These are phyloP conservation scores for Physcomitrium patens DNA, from an alignment of 225 moss, liverwort and hornwort species.

Conservation along the genomic window DNA sequence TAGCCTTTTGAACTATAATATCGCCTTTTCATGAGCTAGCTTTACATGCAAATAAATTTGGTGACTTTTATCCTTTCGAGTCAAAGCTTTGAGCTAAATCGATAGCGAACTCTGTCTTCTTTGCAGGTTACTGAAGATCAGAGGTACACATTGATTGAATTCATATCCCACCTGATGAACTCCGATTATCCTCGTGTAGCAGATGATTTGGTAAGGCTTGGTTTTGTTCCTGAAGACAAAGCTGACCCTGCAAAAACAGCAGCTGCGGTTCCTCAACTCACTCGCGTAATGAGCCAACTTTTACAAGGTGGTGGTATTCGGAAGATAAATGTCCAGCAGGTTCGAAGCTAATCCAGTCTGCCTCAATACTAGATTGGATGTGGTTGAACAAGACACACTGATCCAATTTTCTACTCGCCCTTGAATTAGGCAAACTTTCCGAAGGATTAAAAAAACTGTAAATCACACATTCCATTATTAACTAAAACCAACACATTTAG, in stretches of 20 bases:
- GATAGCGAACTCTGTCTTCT: conserved; percentile 28
- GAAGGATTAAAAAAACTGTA: background rate
- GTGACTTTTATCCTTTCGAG: background rate
- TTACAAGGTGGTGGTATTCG: conserved; percentile 90
- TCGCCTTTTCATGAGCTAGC: background rate
- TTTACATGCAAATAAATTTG: background rate
- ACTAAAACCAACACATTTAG: background rate
- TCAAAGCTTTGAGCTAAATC: background rate
- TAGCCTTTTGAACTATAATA: conserved; percentile 24
- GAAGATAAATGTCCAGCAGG: conserved; percentile 90
- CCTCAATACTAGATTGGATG: conserved; percentile 10
- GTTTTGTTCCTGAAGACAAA: conserved; percentile 79
- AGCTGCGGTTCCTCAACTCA: conserved; percentile 83
- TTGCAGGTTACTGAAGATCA: conserved; percentile 95
- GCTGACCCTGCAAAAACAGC: conserved; percentile 89
- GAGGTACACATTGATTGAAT: conserved; percentile 86
- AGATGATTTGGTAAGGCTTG: conserved; percentile 85
- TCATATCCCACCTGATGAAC: conserved; percentile 88
- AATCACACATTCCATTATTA: background rate
- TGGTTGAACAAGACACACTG: conserved; percentile 15
- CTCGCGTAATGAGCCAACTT: conserved; percentile 81
- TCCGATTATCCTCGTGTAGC: conserved; percentile 86
- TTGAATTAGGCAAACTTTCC: background rate
- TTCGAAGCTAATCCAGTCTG: conserved; percentile 25
- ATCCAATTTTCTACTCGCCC: background rate